Percentiles rank a stretch among this genome's conserved stretches.
These are phyloP conservation scores for Coniochaeta sp. DNA, from an alignment of 2,329 filamentous ascomycete species.

Conservation along the genomic window DNA sequence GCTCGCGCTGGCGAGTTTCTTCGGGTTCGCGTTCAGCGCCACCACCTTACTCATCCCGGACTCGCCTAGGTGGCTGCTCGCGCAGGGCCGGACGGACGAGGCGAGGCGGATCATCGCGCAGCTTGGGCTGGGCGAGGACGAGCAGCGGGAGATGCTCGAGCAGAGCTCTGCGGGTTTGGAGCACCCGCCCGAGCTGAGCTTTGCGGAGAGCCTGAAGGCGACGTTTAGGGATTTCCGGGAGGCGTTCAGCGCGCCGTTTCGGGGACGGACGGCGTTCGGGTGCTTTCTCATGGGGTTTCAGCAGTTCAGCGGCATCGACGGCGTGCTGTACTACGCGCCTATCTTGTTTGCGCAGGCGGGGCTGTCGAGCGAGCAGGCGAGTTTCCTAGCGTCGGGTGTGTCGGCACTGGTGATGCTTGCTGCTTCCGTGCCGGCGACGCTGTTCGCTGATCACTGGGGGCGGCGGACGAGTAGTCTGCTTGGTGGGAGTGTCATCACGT, in stretches of 20 bases:
- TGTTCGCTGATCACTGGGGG: constrained; percentile 50
- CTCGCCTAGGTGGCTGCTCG: constrained; percentile 51
- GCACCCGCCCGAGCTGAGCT: constrained; percentile 16
- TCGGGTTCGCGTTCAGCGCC: constrained; percentile 23
- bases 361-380: constrained; percentile 41
- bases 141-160: constrained; percentile 30
- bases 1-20: constrained; percentile 30
- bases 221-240: constrained; percentile 6
- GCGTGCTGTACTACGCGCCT: constrained; percentile 55
- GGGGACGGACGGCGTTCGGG: constrained; percentile 40
- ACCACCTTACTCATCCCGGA: constrained; percentile 29
- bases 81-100: constrained; percentile 31
- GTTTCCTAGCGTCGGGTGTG: constrained; percentile 52
- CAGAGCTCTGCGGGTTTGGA: constrained; percentile 15
- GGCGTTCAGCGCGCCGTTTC: constrained; percentile 27
- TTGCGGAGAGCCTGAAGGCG: not conserved
- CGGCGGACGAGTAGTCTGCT: constrained; percentile 44
- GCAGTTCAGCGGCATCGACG: constrained; percentile 55
- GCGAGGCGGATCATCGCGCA: constrained; percentile 23
- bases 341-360: constrained; percentile 54
- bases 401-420: constrained; percentile 50
- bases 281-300: constrained; percentile 53
- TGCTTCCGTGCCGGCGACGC: constrained; percentile 44
- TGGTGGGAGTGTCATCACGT: constrained; percentile 42
- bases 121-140: constrained; percentile 8